phyloP scores from a whole-genome alignment of 352 stramenopile genomes.

The Globisporangium ultimum region DNA sequence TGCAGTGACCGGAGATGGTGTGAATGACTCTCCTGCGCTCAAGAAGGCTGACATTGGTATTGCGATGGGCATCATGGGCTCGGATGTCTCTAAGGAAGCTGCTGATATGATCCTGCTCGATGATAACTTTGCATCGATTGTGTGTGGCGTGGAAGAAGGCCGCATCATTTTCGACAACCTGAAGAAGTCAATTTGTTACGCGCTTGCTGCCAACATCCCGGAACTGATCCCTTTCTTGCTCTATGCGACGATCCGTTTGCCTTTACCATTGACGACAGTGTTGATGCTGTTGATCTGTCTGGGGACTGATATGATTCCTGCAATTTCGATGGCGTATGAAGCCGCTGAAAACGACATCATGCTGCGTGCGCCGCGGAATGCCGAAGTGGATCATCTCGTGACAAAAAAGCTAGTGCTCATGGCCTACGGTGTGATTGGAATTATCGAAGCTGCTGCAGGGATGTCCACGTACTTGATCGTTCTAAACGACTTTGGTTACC shows the following conservation, averaged over 20 bases:
- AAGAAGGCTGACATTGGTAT: slow-evolving; percentile 98
- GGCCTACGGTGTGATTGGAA: slow-evolving; percentile 84
- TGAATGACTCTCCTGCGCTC: slow-evolving; percentile 97
- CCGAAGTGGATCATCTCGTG: slow-evolving; percentile 82
- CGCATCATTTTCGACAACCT: slow-evolving; percentile 95
- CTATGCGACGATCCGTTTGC: slow-evolving; percentile 84
- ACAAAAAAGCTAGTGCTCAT: slow-evolving; percentile 87
- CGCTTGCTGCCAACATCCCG: slow-evolving; percentile 90
- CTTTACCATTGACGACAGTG: slow-evolving; percentile 88
- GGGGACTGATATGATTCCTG: slow-evolving; percentile 91
- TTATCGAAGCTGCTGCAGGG: slow-evolving; percentile 81
- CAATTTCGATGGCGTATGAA: slow-evolving; percentile 94
- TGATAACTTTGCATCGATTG: slow-evolving; percentile 98
- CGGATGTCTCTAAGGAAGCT: slow-evolving; percentile 93
- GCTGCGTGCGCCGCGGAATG: slow-evolving; percentile 74
- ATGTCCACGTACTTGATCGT: slow-evolving; percentile 90
- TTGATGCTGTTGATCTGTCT: slow-evolving; percentile 91
- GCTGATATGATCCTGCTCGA: slow-evolving; percentile 97
- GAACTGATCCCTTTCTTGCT: slow-evolving; percentile 85
- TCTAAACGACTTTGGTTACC: slow-evolving; percentile 88
- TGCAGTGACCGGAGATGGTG: slow-evolving; percentile 96
- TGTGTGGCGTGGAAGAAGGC: slow-evolving; percentile 94
- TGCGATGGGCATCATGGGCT: slow-evolving; percentile 97
- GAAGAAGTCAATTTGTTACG: slow-evolving; percentile 93
- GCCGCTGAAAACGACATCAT: slow-evolving; percentile 87